These are phyloP conservation scores for Prunus mongolica DNA, from an alignment of 306 rosid genomes.

Conservation along the genomic window DNA sequence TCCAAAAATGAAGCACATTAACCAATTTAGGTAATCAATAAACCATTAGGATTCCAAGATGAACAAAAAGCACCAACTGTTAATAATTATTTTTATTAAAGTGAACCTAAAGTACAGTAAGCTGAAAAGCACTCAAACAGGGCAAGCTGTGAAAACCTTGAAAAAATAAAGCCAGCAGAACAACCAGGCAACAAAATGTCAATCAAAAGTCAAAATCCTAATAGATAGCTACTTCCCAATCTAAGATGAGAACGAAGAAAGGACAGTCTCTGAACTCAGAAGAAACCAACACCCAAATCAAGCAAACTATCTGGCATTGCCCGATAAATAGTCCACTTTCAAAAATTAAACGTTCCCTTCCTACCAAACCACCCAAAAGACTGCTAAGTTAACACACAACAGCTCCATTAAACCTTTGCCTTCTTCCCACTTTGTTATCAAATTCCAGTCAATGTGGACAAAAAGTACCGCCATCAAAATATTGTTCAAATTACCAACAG, in stretches of 20 bases:
- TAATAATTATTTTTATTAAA: background rate
- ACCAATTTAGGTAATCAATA: constrained; percentile 21
- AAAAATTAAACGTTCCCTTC: no score
- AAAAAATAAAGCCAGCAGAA: no score
- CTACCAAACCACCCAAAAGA: no score
- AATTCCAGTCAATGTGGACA: background rate
- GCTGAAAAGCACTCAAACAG: no score
- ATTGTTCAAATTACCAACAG: background rate
- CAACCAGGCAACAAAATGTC: background rate
- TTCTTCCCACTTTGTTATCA: background rate
- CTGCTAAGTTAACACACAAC: no score
- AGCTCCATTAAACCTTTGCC: background rate
- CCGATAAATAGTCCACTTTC: background rate
- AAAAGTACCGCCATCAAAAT: background rate
- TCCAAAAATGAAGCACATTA: constrained; percentile 37
- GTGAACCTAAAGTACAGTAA: no score
- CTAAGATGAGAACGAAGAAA: background rate
- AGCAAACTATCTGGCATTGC: no score
- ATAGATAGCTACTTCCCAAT: background rate
- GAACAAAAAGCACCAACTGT: constrained; percentile 15
- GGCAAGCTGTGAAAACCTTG: no score
- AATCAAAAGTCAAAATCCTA: background rate
- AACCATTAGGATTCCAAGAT: background rate
- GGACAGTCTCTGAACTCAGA: background rate
- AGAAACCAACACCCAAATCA: no score